phyloP scores from a whole-genome alignment of 2,329 filamentous ascomycete species.

The Fonsecaea monophora region DNA sequence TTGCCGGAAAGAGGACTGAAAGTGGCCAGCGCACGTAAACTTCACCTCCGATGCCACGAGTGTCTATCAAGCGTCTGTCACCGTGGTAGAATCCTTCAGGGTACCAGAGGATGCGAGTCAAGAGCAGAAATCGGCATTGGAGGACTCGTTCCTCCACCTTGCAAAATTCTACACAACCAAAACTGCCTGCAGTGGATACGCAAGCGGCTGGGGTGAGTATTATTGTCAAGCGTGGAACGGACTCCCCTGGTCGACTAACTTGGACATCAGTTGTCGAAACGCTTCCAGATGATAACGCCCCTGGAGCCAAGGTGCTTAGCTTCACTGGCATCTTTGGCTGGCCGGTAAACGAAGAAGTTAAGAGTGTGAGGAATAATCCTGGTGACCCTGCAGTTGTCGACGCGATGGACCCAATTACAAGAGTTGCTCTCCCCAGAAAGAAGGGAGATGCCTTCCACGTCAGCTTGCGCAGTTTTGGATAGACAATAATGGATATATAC shows the following conservation, averaged over 20 bases:
- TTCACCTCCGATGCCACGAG: constrained; percentile 10
- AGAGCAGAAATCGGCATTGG: constrained; percentile 15
- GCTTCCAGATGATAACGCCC: background rate
- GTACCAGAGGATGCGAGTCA: background rate
- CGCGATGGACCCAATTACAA: background rate
- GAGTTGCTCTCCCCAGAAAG: background rate
- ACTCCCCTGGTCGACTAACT: background rate
- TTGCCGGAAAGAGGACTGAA: background rate
- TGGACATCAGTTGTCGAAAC: background rate
- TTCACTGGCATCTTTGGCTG: constrained; percentile 8
- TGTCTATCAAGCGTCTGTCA: constrained; percentile 15
- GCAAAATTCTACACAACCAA: constrained; percentile 1
- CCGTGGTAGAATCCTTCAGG: constrained; percentile 12
- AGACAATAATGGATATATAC: background rate
- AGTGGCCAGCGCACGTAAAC: constrained; percentile 6
- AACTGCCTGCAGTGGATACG: constrained; percentile 2
- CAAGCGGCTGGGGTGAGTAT: constrained; percentile 21
- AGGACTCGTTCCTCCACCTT: constrained; percentile 12
- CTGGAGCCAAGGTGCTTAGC: background rate
- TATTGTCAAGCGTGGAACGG: background rate
- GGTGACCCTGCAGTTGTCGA: background rate
- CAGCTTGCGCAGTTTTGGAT: background rate
- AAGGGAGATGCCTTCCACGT: background rate
- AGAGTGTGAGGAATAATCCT: background rate
- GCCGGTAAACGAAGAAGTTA: background rate